phyloP scores from a whole-genome alignment of 2,329 filamentous ascomycete genomes.

The Beauveria sp. region DNA sequence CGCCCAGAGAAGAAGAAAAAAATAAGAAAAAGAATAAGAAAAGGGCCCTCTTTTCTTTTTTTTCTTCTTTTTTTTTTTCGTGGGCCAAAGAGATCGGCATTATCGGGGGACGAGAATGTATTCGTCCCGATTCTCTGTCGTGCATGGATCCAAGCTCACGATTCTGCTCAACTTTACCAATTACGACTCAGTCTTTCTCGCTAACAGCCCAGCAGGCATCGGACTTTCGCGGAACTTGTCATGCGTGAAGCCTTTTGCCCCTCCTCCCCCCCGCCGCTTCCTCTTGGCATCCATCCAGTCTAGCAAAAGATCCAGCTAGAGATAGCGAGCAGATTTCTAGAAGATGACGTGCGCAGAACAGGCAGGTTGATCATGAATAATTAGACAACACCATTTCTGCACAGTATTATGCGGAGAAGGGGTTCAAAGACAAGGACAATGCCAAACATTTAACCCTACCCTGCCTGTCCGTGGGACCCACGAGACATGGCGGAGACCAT shows the following conservation, averaged over 20 bases:
- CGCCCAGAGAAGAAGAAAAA: neutral
- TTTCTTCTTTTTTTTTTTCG: neutral
- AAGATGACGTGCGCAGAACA: neutral
- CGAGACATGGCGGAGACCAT: neutral
- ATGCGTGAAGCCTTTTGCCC: too few species aligned
- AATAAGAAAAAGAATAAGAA: neutral
- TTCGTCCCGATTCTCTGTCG: neutral
- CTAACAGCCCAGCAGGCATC: too few species aligned
- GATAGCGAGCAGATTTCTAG: too few species aligned
- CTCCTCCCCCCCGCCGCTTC: too few species aligned
- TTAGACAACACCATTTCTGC: too few species aligned
- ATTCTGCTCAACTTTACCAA: neutral
- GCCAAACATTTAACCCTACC: too few species aligned
- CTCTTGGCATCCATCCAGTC: too few species aligned
- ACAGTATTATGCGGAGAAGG: too few species aligned
- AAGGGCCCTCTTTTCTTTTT: neutral
- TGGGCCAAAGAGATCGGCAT: neutral
- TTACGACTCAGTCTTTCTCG: neutral
- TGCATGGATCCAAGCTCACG: neutral
- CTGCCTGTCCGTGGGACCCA: neutral
- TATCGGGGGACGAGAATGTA: neutral
- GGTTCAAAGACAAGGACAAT: neutral
- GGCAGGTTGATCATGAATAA: too few species aligned
- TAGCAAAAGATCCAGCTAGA: too few species aligned
- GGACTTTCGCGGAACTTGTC: too few species aligned